Evolutionary conservation across 1,139 yeast genomes (phyloP), one percentile per base, ranked within the genome.

Genomic region (Nakaseomyces nivariensis): DNA sequence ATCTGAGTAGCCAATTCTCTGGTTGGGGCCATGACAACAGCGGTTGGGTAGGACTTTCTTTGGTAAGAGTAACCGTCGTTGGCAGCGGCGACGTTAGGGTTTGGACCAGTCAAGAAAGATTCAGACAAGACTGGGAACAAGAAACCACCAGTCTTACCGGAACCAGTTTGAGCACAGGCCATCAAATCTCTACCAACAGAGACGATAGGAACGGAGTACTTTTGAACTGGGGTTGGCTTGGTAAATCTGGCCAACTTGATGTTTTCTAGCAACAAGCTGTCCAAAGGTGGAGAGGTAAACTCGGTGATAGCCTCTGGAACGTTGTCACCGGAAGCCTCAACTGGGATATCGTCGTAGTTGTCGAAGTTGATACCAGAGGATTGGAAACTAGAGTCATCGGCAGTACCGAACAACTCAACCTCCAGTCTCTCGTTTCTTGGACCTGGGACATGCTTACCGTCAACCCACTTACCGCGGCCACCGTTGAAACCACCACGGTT

Each of bases 141-240:
- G 79, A 92, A 92, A 59, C 98, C 99, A 78, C 98, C 97, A 68
- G 99, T 92, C 77, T 92, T 92, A 80, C 99, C 99, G 52, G 97
- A 90, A 86, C 94, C 97, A 62, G 98, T 92, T 77, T 92, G 98
- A 56, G 98, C 98, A 82, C 98, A 92, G 45, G 98, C 98, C 98
- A 92, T 92, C 74, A 92, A 82, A 73, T 92, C 99, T 75, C 98
- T 84, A 63, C 96, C 95, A 49, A 76, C 82, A 54, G 95, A 89
- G 59, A 94, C 96, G 63, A 94, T 92, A 58, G 99, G 98, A 59
- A 92, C 88, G 47, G 98, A 92, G 77, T 92, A 92, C 73, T 92
- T 92, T 72, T 92, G 99, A 52, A 92, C 99, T 49, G 99, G 99
- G 42, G 99, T 92, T 64, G 98, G 98, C 72, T 78, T 88, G 57